Evolutionary conservation across 164 flowering plant species (phyloP), one percentile per base, ranked within the genome.

Genomic region (Echeveria elegans): DNA sequence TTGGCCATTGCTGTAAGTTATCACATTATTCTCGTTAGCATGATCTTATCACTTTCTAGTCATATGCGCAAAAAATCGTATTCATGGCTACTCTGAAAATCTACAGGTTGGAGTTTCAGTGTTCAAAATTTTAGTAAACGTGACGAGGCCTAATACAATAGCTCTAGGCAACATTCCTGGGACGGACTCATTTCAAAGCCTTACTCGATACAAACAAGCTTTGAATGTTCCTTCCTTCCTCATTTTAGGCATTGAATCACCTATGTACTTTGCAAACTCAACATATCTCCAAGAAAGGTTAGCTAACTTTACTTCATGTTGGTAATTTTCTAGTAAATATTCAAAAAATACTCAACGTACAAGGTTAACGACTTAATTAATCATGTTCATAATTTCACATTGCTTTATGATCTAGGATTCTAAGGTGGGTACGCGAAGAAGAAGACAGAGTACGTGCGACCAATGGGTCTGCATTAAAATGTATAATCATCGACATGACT

Each of bases 201-300:
- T 85, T 11, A 62, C 36, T 36, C 72, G 86, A 71, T 94, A 88
- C 69, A 72, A 70, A 71, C 88, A 86, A 56, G 95, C 99, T 59
- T 26, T 24, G 3, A 80, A 90, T 64, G 72, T 94, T 65, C 82
- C 96, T 47, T 80, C 82, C 0, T 82, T 89, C 71, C 90, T 94
- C 28, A 82, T 94, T 29, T 78, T 94, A 1, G 85, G 88, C 4
- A 71, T 94, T 21, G 96, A 89, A 71, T 83, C 99, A 37, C 99
- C 99, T 5, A 82, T 94, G 71, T 91, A 89, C 80, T 93, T 93
- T 41, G 92, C 97, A 12, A 93, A 89, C 71, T 78, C 92, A 8
- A 81, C 87, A n/a, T 93, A 90, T 73, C 70, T 93, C 1, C 96
- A 86, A 78, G 98, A 93, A 79, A 88, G 98, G 98, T 90, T 19